Percentiles rank a stretch among this genome's conserved stretches.
Conservation (phyloP, 2,329 filamentous ascomycete species). For the Chrysoporthe cubensis region DNA sequence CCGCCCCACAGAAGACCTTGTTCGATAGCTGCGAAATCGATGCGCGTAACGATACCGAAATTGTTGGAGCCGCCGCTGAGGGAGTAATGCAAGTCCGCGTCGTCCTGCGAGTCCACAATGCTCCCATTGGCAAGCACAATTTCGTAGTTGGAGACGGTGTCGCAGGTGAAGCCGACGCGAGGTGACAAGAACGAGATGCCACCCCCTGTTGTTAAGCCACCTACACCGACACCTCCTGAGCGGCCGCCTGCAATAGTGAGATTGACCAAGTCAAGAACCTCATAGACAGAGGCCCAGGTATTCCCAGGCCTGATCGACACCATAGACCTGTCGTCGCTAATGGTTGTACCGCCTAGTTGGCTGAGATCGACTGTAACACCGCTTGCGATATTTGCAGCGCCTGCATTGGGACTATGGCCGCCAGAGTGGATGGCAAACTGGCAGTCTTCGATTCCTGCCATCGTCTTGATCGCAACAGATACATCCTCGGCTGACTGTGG, state of each 20-base stretch:
- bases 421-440: neutral
- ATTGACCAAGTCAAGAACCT: neutral
- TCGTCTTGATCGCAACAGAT: neutral
- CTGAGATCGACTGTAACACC: neutral
- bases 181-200: slow-evolving; percentile 23
- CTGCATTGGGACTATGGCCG: neutral
- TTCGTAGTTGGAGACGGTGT: slow-evolving; percentile 20
- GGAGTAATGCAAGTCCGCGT: neutral
- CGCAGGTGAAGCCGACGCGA: slow-evolving; percentile 18
- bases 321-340: slow-evolving; percentile 4
- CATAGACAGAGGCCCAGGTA: neutral
- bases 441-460: neutral
- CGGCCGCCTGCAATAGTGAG: slow-evolving; percentile 18
- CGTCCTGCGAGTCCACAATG: neutral
- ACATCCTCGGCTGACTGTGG: neutral
- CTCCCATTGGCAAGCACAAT: slow-evolving; percentile 14
- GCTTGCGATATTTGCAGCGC: slow-evolving; percentile 2
- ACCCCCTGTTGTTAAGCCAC: slow-evolving; percentile 19
- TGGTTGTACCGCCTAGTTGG: neutral
- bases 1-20: slow-evolving; percentile 39
- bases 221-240: slow-evolving; percentile 18
- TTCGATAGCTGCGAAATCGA: slow-evolving; percentile 21
- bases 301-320: neutral
- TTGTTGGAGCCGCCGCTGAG: slow-evolving; percentile 9
- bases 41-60: slow-evolving; percentile 12